phyloP scores from a whole-genome alignment of 108 stramenopile genomes.

The Skeletonema grethae region DNA sequence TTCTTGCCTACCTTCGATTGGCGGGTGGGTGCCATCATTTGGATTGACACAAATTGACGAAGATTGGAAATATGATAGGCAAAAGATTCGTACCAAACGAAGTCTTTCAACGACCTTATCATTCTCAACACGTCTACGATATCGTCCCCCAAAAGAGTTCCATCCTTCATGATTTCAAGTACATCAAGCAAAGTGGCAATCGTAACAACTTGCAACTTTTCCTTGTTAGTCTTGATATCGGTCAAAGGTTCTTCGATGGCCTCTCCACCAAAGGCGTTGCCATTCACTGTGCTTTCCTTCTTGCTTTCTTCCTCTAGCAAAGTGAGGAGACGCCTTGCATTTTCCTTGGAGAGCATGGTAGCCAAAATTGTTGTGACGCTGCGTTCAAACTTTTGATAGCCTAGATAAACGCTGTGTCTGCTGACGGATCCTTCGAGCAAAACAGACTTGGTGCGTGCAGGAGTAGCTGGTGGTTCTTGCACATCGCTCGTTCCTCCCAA shows the following conservation, averaged over 20 bases:
- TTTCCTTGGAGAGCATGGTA: conserved; percentile 44
- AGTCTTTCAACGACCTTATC: conserved; percentile 58
- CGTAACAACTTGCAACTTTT: conserved; percentile 35
- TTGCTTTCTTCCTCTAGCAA: conserved; percentile 23
- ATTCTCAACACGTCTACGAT: conserved; percentile 24
- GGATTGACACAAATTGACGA: conserved; percentile 51
- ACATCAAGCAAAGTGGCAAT: conserved; percentile 27
- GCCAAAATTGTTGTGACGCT: conserved; percentile 63
- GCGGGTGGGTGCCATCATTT: neutral
- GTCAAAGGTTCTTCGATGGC: conserved; percentile 3
- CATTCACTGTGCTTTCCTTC: neutral
- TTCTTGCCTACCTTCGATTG: neutral
- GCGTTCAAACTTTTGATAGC: conserved; percentile 65
- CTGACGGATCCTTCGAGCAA: conserved; percentile 41
- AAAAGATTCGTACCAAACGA: conserved; percentile 54
- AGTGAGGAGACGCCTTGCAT: conserved; percentile 38
- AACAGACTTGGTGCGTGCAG: conserved; percentile 8
- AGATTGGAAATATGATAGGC: conserved; percentile 75
- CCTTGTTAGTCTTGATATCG: neutral
- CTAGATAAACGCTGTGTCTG: conserved; percentile 49
- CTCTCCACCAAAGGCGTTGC: conserved; percentile 46
- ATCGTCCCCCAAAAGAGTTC: neutral
- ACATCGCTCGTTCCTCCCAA: conserved; percentile 2
- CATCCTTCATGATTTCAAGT: conserved; percentile 4
- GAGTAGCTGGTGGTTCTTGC: neutral